A percentile compares a stretch with the other conserved stretches of the same genome.
Conservation (phyloP, 2,329 filamentous ascomycete species). For the Talaromyces rugulosus region DNA sequence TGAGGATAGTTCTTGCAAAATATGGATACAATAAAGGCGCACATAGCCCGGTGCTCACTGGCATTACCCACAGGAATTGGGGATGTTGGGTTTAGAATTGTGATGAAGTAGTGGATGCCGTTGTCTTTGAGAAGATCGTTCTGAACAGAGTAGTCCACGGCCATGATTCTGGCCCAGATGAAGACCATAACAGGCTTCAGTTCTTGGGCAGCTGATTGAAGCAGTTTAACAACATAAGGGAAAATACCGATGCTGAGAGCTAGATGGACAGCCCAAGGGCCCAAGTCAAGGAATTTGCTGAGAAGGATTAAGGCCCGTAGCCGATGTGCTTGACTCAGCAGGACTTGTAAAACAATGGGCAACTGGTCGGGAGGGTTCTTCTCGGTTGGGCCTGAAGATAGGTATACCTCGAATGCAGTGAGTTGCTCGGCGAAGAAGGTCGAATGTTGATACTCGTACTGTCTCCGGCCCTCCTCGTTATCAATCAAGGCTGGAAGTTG, state of each 20-base stretch:
- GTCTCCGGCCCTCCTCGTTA: conserved; percentile 66
- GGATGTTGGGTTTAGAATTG: conserved; percentile 80
- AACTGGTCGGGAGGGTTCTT: conserved; percentile 90
- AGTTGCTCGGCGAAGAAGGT: conserved; percentile 96
- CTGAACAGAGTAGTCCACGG: conserved; percentile 91
- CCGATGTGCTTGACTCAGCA: conserved; percentile 91
- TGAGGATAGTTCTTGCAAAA: conserved; percentile 93
- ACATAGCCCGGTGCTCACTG: conserved; percentile 97
- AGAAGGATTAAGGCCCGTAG: conserved; percentile 86
- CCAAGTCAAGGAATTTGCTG: conserved; percentile 89
- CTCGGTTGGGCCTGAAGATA: conserved; percentile 75
- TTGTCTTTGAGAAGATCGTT: conserved; percentile 93
- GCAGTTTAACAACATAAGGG: conserved; percentile 93
- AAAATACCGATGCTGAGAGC: conserved; percentile 98
- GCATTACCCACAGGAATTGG: conserved; percentile 80
- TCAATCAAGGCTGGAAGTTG: conserved; percentile 82
- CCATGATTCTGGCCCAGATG: conserved; percentile 94
- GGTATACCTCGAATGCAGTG: conserved; percentile 94
- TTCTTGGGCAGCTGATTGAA: conserved; percentile 92
- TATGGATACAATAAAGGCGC: conserved; percentile 94
- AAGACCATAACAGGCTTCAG: conserved; percentile 99
- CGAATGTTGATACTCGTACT: conserved; percentile 91
- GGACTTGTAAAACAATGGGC: conserved; percentile 90
- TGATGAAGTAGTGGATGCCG: conserved; percentile 94
- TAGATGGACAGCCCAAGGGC: conserved; percentile 97